Evolutionary conservation across 1,284 basidiomycete species (phyloP).

Genomic region (Sanghuangporus sanghuang): DNA sequence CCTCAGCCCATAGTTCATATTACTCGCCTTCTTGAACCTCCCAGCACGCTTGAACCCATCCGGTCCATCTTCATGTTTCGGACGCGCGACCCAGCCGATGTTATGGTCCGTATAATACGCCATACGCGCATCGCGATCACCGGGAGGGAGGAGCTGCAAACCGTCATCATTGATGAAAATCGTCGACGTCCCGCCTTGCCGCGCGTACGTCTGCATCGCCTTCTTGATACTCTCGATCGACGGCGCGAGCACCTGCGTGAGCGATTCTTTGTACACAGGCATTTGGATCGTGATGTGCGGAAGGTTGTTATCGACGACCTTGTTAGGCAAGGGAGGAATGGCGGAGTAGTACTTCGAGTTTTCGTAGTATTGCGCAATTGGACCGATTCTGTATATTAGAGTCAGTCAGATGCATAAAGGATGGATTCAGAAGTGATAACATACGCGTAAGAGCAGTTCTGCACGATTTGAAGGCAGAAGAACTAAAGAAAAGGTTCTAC

Average conservation of each 20-base stretch:
- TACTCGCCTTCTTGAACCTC: constrained; percentile 86
- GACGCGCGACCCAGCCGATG: constrained; percentile 81
- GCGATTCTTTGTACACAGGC: constrained; percentile 78
- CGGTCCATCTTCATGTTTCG: constrained; percentile 50
- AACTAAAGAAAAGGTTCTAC: constrained; percentile 28
- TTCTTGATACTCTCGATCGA: constrained; percentile 78
- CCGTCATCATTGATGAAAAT: constrained; percentile 81
- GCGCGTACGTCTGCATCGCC: constrained; percentile 82
- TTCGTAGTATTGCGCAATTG: constrained; percentile 70
- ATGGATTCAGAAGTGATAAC: constrained; percentile 8
- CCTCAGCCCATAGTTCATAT: constrained; percentile 81
- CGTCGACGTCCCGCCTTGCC: constrained; percentile 73
- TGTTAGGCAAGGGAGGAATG: constrained; percentile 48
- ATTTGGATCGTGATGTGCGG: constrained; percentile 75
- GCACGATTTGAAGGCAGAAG: constrained; percentile 57
- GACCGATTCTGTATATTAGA: constrained; percentile 33
- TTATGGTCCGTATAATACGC: constrained; percentile 76
- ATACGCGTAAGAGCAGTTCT: constrained; percentile 53
- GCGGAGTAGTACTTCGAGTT: constrained; percentile 73
- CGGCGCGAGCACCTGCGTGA: constrained; percentile 63
- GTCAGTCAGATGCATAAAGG: not conserved
- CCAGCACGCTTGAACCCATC: constrained; percentile 78
- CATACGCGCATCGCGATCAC: constrained; percentile 61
- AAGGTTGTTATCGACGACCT: constrained; percentile 50
- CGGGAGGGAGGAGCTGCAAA: constrained; percentile 50